phyloP scores from a whole-genome alignment of 352 stramenopile genomes.

The Globisporangium paroecandrum region DNA sequence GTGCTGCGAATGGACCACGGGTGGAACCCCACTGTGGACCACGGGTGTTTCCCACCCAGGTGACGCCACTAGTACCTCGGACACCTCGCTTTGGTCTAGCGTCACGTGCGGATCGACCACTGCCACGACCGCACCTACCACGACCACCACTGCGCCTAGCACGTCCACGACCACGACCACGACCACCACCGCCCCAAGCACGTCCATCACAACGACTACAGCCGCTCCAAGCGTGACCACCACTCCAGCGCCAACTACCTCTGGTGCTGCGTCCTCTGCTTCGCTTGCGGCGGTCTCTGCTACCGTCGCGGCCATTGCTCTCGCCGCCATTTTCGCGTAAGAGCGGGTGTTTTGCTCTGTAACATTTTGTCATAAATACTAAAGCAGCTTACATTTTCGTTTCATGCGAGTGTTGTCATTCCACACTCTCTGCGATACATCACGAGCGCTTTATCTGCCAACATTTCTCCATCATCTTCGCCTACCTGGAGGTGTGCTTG shows the following conservation, averaged over 20 bases:
- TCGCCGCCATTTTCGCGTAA: neutral
- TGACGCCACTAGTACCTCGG: no score
- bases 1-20: constrained; percentile 21
- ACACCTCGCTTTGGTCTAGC: no score
- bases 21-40: no score
- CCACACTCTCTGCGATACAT: neutral
- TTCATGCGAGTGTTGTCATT: neutral
- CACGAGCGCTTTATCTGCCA: neutral
- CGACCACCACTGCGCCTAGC: neutral
- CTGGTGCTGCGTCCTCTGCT: no score
- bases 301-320: no score
- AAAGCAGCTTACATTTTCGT: neutral
- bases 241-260: neutral
- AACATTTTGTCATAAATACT: neutral
- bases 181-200: neutral
- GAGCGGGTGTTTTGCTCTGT: neutral
- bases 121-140: no score
- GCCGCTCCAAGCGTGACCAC: neutral
- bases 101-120: no score
- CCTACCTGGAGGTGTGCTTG: no score
- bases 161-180: neutral
- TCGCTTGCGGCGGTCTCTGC: no score
- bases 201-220: neutral
- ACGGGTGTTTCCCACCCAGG: no score
- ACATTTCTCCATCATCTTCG: neutral